Evolutionary conservation across 2,329 filamentous ascomycete species (phyloP), one percentile per base, ranked within the genome.

Genomic region (Apiospora koreana): DNA sequence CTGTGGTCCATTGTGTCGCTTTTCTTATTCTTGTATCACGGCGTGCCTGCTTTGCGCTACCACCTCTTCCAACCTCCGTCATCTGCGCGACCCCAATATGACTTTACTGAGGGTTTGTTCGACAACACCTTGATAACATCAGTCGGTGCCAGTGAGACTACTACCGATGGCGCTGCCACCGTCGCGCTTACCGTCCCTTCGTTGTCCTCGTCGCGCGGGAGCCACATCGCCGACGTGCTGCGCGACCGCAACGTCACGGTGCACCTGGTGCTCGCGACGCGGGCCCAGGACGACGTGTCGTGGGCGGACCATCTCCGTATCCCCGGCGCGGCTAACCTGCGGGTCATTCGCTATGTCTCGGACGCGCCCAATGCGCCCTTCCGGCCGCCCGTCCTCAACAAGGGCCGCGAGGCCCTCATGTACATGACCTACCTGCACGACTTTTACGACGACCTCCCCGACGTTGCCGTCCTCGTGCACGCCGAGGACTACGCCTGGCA

Each of bases 391-490:
- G 82, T 79, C 4, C 73, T 84, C 69, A 87, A 88, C 75, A 89
- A 89, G 77, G 89, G 89, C 43, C 87, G 89, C 74, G 89, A 92
- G 79, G 88, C 87, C 43, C 86, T 89, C 80, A 85, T 89, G 9
- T 91, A 91, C 76, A 82, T 90, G 46, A 87, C 84, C 48, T 91
- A 89, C 78, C 85, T 91, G 74, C 85, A 89, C 74, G 87, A 90
- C 76, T 84, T 87, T 77, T 91, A 92, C 79, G 83, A 91, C 72
- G 75, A 82, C 3, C 83, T 92, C 4, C 85, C 88, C 2, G 87
- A 89, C 69, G 83, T 90, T 71, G 82, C 83, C 42, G 85, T 91
- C 73, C 90, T 92, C 79, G 86, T 89, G 78, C 89, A 92, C 76
- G 84, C 87, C 25, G 86, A 91, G 73, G 86, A 88, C 67, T 71